Base-by-base conservation (phyloP, 768 basidiomycete species). In the Serpula lacrymans region DNA sequence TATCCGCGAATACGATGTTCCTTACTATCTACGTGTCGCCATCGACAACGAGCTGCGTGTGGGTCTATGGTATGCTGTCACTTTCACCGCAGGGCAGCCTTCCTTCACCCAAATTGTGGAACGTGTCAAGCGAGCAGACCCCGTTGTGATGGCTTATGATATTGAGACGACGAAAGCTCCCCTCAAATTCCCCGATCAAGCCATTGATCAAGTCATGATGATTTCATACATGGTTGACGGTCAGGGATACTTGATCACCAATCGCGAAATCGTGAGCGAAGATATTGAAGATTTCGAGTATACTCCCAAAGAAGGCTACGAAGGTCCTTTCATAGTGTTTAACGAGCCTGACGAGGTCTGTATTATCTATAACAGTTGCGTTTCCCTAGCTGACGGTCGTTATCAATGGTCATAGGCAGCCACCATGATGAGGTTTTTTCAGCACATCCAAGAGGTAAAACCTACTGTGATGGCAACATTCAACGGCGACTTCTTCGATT, bases 201-300 rank as follows among this genome's bases (percentile, higher is more conserved):
- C 81, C 6, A 84, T 90, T 18, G 96, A 98, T 68, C 94, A 97
- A 59, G 92, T 99, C 53, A 99, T 99, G 95, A 99, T 99, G 96
- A 98, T 99, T 48, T 99, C 96, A 31, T 99, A 98, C 65, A 98
- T 99, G 94, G 72, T 99, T 13, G 96, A 99, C 58, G 95, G 93
- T 0, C 90, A 94, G 61, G 96, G 96, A 0, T 99, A 88, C 58
- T 78, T 99, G 46, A 97, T 99, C 63, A 96, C 92, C 16, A 98
- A 98, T 54, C 77, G 96, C 30, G 96, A 99, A 50, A 97, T 98
- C 37, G 91, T 98, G 43, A 83, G 86, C 46, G 94, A 97, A 57
- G 91, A 98, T 55, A 97, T 99, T 46, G 93, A 96, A 30, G 88
- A 99, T 59, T 98, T 99, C 54, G 96, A 98, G 60, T 98, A 98